Evolutionary conservation across 371 early-diverging fungal species (phyloP).

Genomic region (Batkoa obscura): DNA sequence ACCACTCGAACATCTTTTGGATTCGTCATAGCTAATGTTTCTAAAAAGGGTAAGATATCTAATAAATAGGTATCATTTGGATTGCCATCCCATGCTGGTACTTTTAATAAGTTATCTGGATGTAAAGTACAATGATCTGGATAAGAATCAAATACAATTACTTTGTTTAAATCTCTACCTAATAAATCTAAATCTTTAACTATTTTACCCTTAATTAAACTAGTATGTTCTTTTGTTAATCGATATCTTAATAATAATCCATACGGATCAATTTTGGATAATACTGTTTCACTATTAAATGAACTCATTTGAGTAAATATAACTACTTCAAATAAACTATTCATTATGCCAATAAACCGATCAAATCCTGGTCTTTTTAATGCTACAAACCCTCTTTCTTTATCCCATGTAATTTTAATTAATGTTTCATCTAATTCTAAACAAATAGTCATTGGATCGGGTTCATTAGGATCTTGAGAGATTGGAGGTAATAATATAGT

Average conservation of each 20-base stretch:
- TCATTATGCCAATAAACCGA: conserved; percentile 75
- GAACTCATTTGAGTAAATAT: conserved; percentile 73
- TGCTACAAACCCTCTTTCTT: conserved; percentile 80
- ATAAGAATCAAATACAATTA: conserved; percentile 80
- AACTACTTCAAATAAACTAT: conserved; percentile 85
- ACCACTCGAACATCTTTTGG: conserved; percentile 57
- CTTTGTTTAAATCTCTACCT: conserved; percentile 82
- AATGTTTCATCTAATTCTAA: conserved; percentile 87
- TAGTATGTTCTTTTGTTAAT: conserved; percentile 75
- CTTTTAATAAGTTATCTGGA: conserved; percentile 72
- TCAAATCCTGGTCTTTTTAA: conserved; percentile 91
- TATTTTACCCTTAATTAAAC: conserved; percentile 66
- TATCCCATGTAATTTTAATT: conserved; percentile 79
- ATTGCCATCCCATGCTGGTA: conserved; percentile 76
- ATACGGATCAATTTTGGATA: conserved; percentile 79
- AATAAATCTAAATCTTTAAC: conserved; percentile 80
- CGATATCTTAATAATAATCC: conserved; percentile 59
- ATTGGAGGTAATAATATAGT: conserved; percentile 41
- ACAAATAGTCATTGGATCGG: conserved; percentile 73
- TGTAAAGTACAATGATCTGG: conserved; percentile 61
- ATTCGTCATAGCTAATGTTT: conserved; percentile 51
- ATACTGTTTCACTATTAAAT: conserved; percentile 50
- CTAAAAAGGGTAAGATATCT: conserved; percentile 77
- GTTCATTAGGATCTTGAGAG: conserved; percentile 61
- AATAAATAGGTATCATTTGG: conserved; percentile 58